Percentiles rank a stretch among this genome's conserved stretches.
Conservation (phyloP, 2,329 filamentous ascomycete species). For the Claviceps maximensis region DNA sequence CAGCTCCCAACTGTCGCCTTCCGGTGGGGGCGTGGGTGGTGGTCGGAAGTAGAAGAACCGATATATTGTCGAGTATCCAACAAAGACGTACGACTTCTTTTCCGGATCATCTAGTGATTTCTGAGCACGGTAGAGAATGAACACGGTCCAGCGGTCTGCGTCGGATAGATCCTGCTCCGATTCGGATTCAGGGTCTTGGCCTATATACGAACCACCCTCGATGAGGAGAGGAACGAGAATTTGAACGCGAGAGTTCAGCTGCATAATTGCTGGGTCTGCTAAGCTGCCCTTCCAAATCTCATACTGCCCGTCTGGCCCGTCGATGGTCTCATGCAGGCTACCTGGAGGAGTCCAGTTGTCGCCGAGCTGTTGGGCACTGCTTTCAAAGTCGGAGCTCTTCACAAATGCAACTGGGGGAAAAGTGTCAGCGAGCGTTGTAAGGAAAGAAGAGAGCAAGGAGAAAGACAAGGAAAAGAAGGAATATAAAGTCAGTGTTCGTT, state of each 20-base stretch:
- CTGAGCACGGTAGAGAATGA: slow-evolving; percentile 65
- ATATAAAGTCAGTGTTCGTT: neutral
- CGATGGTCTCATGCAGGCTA: slow-evolving; percentile 51
- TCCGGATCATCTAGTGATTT: slow-evolving; percentile 24
- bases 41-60: slow-evolving; percentile 57
- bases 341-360: slow-evolving; percentile 60
- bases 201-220: slow-evolving; percentile 75
- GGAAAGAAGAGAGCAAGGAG: neutral
- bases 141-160: slow-evolving; percentile 81
- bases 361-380: slow-evolving; percentile 33
- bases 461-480: neutral
- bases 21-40: slow-evolving; percentile 29
- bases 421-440: neutral
- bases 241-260: slow-evolving; percentile 68
- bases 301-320: slow-evolving; percentile 48
- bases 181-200: slow-evolving; percentile 27
- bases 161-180: slow-evolving; percentile 59
- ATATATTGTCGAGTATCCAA: slow-evolving; percentile 85
- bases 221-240: slow-evolving; percentile 79
- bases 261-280: slow-evolving; percentile 52
- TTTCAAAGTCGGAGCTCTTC: slow-evolving; percentile 47
- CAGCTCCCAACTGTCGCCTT: slow-evolving; percentile 30
- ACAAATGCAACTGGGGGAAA: slow-evolving; percentile 48
- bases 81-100: slow-evolving; percentile 59
- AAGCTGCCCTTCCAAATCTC: slow-evolving; percentile 78